These are phyloP conservation scores for Iodosphaeria phyllophila DNA, from an alignment of 2,329 filamentous ascomycete genomes.

Conservation along the genomic window DNA sequence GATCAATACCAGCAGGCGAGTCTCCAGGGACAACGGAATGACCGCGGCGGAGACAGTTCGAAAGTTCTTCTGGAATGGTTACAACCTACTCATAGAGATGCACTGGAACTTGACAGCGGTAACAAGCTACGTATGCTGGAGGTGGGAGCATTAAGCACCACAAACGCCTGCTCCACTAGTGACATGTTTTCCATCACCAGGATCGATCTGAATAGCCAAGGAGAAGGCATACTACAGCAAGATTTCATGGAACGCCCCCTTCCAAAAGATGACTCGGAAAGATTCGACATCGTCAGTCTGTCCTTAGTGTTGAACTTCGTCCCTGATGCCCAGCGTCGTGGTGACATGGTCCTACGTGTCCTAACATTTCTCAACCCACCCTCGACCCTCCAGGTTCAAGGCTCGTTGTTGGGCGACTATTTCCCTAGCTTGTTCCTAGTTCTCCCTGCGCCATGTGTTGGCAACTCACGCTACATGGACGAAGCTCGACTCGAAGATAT, in stretches of 20 bases:
- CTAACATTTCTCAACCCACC: constrained; percentile 43
- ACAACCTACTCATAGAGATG: constrained; percentile 12
- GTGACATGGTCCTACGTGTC: constrained; percentile 70
- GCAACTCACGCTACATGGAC: constrained; percentile 80
- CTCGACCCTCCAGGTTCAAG: constrained; percentile 4
- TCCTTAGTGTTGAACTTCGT: constrained; percentile 93
- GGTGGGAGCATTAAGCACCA: constrained; percentile 69
- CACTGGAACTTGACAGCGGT: too few relatives aligned
- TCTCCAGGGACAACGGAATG: constrained; percentile 45
- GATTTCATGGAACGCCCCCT: constrained; percentile 85
- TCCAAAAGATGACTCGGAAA: constrained; percentile 38
- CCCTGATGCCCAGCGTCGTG: constrained; percentile 53
- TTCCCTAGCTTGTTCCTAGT: constrained; percentile 74
- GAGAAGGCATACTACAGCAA: constrained; percentile 62
- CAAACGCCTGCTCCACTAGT: constrained; percentile 67
- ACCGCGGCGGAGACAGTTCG: constrained; percentile 50
- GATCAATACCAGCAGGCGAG: constrained; percentile 48
- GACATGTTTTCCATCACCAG: constrained; percentile 53
- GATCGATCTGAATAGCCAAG: constrained; percentile 83
- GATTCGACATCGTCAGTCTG: constrained; percentile 79
- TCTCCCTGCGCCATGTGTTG: constrained; percentile 69
- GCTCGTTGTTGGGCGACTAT: constrained; percentile 10
- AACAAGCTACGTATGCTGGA: constrained; percentile 52
- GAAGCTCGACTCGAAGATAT: constrained; percentile 50
- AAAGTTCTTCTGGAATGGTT: constrained; percentile 46